Evolutionary conservation across 257 asterid species (phyloP).

Genomic region (Nicotiana otophora): DNA sequence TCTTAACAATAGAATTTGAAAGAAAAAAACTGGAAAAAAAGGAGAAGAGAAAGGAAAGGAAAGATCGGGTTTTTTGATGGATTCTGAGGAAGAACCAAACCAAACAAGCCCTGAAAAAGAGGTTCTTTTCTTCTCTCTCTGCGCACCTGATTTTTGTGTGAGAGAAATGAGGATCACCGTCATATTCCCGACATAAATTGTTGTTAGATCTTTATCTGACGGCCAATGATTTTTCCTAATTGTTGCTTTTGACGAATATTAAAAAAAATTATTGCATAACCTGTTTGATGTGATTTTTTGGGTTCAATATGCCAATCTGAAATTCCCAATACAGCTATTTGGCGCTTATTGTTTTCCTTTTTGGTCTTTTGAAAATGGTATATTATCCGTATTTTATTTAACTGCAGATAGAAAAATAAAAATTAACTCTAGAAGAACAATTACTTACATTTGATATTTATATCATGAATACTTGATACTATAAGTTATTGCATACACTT

Average conservation of each 20-base stretch:
- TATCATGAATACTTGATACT: too few species aligned
- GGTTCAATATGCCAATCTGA: not conserved
- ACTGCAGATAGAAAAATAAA: too few species aligned
- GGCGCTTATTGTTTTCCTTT: not conserved
- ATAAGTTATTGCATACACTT: too few species aligned
- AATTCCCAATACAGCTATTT: conserved; percentile 2
- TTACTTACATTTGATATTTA: too few species aligned
- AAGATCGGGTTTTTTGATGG: not conserved
- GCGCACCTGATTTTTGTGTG: conserved; percentile 18
- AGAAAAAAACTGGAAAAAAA: too few species aligned
- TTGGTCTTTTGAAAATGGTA: not conserved
- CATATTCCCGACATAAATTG: conserved; percentile 24
- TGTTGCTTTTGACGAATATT: not conserved
- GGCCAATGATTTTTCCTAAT: conserved; percentile 18
- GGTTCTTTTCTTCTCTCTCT: conserved; percentile 15
- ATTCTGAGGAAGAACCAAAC: conserved; percentile 2
- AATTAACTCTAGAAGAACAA: too few species aligned
- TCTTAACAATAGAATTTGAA: too few species aligned
- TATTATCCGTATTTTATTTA: too few species aligned
- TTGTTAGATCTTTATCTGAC: conserved; percentile 33
- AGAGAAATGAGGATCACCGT: conserved; percentile 44
- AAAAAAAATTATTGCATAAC: not conserved
- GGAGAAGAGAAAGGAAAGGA: too few species aligned
- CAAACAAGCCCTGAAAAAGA: conserved; percentile 13
- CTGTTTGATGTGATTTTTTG: not conserved